Conservation (phyloP, 352 stramenopile genomes). For the Sclerospora graminicola region DNA sequence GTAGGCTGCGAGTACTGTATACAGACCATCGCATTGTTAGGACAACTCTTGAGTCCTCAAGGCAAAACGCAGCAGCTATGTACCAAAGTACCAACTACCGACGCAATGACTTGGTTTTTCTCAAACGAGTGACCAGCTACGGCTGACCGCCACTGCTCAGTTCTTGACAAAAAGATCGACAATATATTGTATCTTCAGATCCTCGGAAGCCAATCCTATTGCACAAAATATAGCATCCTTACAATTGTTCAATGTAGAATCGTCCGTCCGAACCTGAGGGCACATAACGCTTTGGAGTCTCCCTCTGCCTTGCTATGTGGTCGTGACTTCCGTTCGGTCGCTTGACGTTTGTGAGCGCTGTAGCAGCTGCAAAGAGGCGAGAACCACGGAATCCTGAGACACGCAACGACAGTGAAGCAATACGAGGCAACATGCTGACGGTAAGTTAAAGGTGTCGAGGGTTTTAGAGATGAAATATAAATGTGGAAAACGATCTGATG, state of each 20-base stretch:
- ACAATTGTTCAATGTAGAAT: constrained; percentile 67
- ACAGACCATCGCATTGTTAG: neutral
- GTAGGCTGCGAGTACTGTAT: constrained; percentile 46
- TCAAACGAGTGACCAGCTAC: constrained; percentile 61
- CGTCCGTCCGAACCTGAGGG: constrained; percentile 45
- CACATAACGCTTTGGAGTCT: constrained; percentile 33
- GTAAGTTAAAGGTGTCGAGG: too few relatives aligned
- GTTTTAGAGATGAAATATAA: constrained; percentile 4
- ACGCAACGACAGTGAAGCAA: constrained; percentile 19
- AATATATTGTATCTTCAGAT: too few relatives aligned
- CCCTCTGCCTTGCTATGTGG: constrained; percentile 16
- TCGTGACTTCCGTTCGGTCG: constrained; percentile 10
- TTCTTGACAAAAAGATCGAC: constrained; percentile 10
- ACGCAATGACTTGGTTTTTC: constrained; percentile 57
- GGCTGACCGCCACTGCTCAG: constrained; percentile 62
- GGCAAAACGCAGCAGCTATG: neutral
- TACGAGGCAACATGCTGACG: constrained; percentile 12
- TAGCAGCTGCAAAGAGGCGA: constrained; percentile 33
- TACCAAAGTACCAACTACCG: constrained; percentile 59
- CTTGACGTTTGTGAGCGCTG: constrained; percentile 15
- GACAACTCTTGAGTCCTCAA: too few relatives aligned
- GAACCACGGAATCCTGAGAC: constrained; percentile 9
- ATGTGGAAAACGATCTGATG: constrained; percentile 6
- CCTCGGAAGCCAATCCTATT: too few relatives aligned
- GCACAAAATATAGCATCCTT: constrained; percentile 1